These are phyloP conservation scores for Cymbidium sinense DNA, from an alignment of 106 monocot species.

Conservation along the genomic window DNA sequence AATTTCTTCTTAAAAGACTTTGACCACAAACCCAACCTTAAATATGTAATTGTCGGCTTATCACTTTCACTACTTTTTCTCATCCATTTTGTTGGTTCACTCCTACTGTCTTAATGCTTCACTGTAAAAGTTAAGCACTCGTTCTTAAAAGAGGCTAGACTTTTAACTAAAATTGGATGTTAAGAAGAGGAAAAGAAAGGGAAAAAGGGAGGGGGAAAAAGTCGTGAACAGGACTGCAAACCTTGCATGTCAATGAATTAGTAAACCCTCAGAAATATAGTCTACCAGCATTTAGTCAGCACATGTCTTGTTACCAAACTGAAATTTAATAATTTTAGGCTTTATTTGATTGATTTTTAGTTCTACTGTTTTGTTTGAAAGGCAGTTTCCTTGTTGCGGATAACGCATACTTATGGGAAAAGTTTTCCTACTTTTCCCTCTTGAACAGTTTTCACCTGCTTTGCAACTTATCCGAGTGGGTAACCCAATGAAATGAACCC, in stretches of 20 bases:
- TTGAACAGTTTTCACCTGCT: no score
- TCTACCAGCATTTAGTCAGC: not conserved
- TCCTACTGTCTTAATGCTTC: not conserved
- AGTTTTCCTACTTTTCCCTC: not conserved
- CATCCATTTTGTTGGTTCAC: not conserved
- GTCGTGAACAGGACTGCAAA: not conserved
- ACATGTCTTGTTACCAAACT: not conserved
- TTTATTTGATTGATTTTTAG: not conserved
- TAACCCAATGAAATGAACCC: not conserved
- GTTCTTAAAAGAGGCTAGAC: not conserved
- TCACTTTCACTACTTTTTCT: not conserved
- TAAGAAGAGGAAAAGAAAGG: not conserved
- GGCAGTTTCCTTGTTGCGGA: not conserved
- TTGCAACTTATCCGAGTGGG: not conserved
- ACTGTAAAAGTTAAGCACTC: not conserved
- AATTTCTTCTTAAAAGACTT: not conserved
- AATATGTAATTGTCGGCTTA: not conserved
- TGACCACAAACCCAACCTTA: not conserved
- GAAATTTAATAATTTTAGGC: not conserved
- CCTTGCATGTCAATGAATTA: not conserved
- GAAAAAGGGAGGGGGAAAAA: not conserved
- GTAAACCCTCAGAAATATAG: not conserved
- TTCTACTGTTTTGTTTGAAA: not conserved
- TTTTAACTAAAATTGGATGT: not conserved
- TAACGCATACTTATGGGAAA: no score